These are phyloP conservation scores for Tilletia caries DNA, from an alignment of 1,284 basidiomycete species.

Conservation along the genomic window DNA sequence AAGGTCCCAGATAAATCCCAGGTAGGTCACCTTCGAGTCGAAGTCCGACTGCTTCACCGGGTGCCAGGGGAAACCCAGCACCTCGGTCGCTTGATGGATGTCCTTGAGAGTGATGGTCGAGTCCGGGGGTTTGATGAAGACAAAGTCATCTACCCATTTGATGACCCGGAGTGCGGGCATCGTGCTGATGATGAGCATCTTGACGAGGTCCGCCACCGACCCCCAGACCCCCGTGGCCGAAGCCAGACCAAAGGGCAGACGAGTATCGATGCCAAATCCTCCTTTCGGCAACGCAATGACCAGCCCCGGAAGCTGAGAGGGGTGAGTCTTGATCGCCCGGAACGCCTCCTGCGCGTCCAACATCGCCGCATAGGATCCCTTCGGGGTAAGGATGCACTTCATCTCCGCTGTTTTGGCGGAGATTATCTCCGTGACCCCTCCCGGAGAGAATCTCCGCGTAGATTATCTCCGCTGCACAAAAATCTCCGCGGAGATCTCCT, in stretches of 20 bases:
- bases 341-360: too few species aligned
- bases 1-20: background rate
- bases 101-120: background rate
- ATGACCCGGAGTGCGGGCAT: background rate
- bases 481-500: too few species aligned
- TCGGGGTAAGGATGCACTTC: too few species aligned
- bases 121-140: background rate
- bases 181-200: background rate
- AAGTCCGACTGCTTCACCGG: background rate
- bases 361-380: too few species aligned
- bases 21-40: background rate
- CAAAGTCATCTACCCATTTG: slow-evolving; percentile 11
- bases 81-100: background rate
- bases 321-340: too few species aligned
- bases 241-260: background rate
- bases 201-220: background rate
- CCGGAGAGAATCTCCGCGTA: too few species aligned
- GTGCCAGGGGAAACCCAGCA: slow-evolving; percentile 7
- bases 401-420: too few species aligned
- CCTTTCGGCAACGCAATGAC: too few species aligned
- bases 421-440: too few species aligned
- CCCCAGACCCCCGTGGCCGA: slow-evolving; percentile 5
- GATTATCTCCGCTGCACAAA: too few species aligned
- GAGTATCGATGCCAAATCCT: too few species aligned
- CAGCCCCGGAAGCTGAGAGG: too few species aligned